Evolutionary conservation across 805 yeast genomes (phyloP), one percentile per base, ranked within the genome.

Genomic region (Sugiyamaella floridensis): DNA sequence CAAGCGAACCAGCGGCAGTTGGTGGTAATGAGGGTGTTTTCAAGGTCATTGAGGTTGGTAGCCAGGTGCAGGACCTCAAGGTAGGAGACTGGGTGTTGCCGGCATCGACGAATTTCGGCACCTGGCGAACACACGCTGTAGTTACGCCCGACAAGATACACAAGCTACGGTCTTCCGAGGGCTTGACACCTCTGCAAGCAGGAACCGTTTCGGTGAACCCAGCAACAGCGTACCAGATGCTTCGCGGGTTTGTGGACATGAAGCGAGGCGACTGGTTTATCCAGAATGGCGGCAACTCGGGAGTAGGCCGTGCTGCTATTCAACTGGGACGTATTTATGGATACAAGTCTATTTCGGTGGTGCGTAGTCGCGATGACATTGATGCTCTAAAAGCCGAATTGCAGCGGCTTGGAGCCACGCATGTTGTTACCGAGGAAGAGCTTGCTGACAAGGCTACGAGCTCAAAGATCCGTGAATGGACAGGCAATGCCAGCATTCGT

Each of bases 251-350:
- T 67, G 79, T 71, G 49, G 74, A 79, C 51, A 70, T 85, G 62
- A 67, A 73, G 54, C 77, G 81, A 1, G 88, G 88, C 16, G 75
- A 90, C 67, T 93, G 96, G 96, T 80, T 93, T 57, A 82, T 93
- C 56, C 98, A 93, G 71, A 93, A 92, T 63, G 99, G 97, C 32
- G 98, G 96, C 37, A 93, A 89, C 59, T 88, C 96, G 7, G 95
- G 93, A 28, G 99, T 93, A 10, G 96, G 97, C 5, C 82, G 89
- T 60, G 83, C 86, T 60, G 98, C 96, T 7, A 77, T 89, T 47
- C 99, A 93, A 69, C 79, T 93, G 50, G 96, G 87, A 29, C 80
- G 80, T 58, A 73, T 82, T 28, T 75, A 85, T 67, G 96, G 96
- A 1, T 69, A 83, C 65, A 88, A 89, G 62, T 88, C 96, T 10